Base-by-base conservation (phyloP, 768 basidiomycete genomes). In the Lentinula boryana region DNA sequence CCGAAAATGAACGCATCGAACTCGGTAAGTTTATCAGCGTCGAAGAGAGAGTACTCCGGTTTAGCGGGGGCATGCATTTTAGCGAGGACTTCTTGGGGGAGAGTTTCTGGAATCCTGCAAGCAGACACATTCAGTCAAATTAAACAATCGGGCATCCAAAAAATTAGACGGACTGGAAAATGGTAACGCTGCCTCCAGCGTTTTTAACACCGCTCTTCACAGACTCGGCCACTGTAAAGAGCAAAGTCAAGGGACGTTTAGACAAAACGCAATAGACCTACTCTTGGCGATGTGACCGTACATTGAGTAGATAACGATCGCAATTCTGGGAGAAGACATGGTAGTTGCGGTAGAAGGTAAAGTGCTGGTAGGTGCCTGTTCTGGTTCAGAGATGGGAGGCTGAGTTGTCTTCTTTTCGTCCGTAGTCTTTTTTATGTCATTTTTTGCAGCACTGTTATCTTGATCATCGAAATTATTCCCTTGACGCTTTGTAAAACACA, bases 1-100 rank as follows among this genome's bases (percentile, higher is more conserved):
- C 91, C 93, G 56, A 92, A 78, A 64, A 95, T 64, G 80, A 83
- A 86, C 5, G 83, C 92, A 66, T 95, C 90, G 67, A 80, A 89
- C 5, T 78, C 60, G 18, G 74, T 64, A 55, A 96, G 78, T 46
- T 62, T 75, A 1, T 75, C 71, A 27, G 86, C 79, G 2, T 72
- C 76, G 66, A 92, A 76, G 65, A 90, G 67, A 3, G 92, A 91
- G 71, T 91, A 91, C 65, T 80, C 72, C 52, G 83, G 83, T 71
- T 91, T 91, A 27, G 87, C 72, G 8, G 86, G 83, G 3, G 90
- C 91, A 62, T 87, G 72, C 84, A 96, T 83, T 69, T 81, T 81
- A 51, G 69, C 67, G 43, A 94, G 78, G 53, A 93, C 70, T 6
- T 91, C 88, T 9, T 78, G 69, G 2, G 87, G 67, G 54, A 95